Percentiles rank a stretch among this genome's conserved stretches.
phyloP scores from a whole-genome alignment of 2,329 filamentous ascomycete species.

The Septoria linicola region DNA sequence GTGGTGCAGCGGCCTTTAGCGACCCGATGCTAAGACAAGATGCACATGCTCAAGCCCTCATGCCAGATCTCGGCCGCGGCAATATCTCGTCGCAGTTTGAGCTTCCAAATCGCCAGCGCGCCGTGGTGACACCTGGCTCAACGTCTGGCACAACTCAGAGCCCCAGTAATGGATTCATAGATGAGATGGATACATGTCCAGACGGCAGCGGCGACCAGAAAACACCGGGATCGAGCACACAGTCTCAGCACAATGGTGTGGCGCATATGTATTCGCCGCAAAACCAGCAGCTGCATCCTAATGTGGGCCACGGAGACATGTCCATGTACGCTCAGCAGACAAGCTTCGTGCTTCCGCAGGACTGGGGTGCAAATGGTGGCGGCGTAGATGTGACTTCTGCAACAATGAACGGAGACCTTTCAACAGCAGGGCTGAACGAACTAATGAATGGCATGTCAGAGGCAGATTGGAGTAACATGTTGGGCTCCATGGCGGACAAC shows the following conservation, averaged over 20 bases:
- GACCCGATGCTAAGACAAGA: conserved; percentile 16
- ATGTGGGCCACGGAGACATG: conserved; percentile 7
- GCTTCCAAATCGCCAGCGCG: conserved; percentile 31
- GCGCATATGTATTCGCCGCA: conserved; percentile 34
- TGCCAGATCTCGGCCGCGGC: conserved; percentile 5
- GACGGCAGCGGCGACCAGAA: conserved; percentile 32
- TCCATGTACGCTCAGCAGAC: conserved; percentile 16
- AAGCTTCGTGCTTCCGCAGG: conserved; percentile 27
- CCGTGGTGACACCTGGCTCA: conserved; percentile 26
- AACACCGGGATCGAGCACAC: conserved; percentile 31
- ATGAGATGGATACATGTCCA: conserved; percentile 36
- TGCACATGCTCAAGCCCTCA: not conserved
- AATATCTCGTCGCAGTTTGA: conserved; percentile 20
- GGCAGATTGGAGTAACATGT: conserved; percentile 34
- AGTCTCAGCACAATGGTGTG: conserved; percentile 30
- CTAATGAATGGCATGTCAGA: conserved; percentile 34
- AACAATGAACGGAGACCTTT: conserved; percentile 11
- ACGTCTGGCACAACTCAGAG: conserved; percentile 25
- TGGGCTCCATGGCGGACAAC: conserved; percentile 28
- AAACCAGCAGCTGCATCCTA: conserved; percentile 17
- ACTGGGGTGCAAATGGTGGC: conserved; percentile 18
- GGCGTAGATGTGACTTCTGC: conserved; percentile 27
- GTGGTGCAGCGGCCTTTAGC: conserved; percentile 28
- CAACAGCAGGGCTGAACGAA: conserved; percentile 25
- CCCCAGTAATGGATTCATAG: conserved; percentile 17